Base-by-base conservation (phyloP, 495 filamentous ascomycete species). In the Penicillium paxilli region DNA sequence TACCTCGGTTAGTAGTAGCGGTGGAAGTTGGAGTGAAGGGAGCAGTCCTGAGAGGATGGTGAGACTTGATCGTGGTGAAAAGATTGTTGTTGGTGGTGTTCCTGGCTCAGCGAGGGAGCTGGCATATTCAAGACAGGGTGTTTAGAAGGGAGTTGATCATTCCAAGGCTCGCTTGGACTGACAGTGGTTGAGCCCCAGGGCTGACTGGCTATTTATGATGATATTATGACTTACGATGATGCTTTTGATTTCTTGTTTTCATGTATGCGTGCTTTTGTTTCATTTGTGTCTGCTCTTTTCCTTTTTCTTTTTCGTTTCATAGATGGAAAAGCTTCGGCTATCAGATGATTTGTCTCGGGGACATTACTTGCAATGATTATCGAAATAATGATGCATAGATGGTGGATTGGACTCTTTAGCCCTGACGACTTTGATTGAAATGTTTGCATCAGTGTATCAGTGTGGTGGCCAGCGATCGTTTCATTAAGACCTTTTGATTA, bases 11-110 rank as follows among this genome's bases (percentile, higher is more conserved):
- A 58, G 55, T 28, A 72, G 63, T 44, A 80, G 74, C 58, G 69
- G 68, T 26, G 78, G 73, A 6, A 85, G 82, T 55, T 74, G 79
- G 28, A 80, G 77, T 57, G 77, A 76, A 17, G 77, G 73, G 9
- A 83, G 80, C 51, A 87, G 84, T 68, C 83, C 83, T 11, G 75
- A 76, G 46, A 17, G 56, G 22, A 56, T 54, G 52, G 37, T 54
- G 75, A 74, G 45, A 68, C 65, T 48, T 72, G 71, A 46, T 48
- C 16, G 19, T 16, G 44, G 24, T 12, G 37, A 22, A 23, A 35
- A 17, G 14, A 21, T 25, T 23, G n/a, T 24, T 32, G 35, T 33
- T 20, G 11, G 45, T 42, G 22, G 24, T 35, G 35, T 54, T 42
- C 42, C 44, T 25, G 33, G n/a, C 4, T 24, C 25, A 16, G 35